These are phyloP conservation scores for Coniferiporia sulphurascens DNA, from an alignment of 1,284 basidiomycete genomes.

Conservation along the genomic window DNA sequence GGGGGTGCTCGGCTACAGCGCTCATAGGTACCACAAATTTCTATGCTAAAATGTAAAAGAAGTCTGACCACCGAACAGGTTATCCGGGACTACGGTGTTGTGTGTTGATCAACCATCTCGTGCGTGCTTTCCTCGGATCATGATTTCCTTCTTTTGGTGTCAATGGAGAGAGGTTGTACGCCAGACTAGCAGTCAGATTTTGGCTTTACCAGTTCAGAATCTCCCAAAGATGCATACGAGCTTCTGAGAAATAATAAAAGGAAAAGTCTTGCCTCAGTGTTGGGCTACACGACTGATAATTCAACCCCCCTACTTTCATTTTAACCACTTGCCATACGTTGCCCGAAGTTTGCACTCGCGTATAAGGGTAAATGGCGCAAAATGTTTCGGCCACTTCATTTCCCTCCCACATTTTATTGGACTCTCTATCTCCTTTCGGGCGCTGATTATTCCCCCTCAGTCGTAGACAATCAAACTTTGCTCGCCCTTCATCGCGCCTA, in stretches of 20 bases:
- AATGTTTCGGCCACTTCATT: neutral
- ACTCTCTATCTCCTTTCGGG: neutral
- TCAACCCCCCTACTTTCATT: too few relatives aligned
- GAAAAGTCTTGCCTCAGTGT: too few relatives aligned
- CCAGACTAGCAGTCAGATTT: neutral
- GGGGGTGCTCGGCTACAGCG: slow-evolving; percentile 46
- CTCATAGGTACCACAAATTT: slow-evolving; percentile 23
- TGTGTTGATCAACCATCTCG: slow-evolving; percentile 18
- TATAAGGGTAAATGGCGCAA: neutral
- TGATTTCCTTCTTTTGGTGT: neutral
- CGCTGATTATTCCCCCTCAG: slow-evolving; percentile 24
- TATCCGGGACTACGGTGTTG: slow-evolving; percentile 6
- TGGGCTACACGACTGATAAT: too few relatives aligned
- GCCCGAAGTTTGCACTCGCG: too few relatives aligned
- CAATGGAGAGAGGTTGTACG: neutral
- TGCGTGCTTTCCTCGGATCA: slow-evolving; percentile 5
- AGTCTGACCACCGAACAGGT: slow-evolving; percentile 2
- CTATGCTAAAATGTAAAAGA: neutral
- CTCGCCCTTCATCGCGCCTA: slow-evolving; percentile 79
- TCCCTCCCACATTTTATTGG: neutral
- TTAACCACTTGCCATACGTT: too few relatives aligned
- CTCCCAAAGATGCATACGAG: too few relatives aligned
- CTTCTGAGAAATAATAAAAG: too few relatives aligned
- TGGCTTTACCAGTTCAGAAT: neutral
- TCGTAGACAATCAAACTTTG: slow-evolving; percentile 64